Base-by-base conservation (phyloP, 495 filamentous ascomycete species). In the Aspergillus sclerotioniger region DNA sequence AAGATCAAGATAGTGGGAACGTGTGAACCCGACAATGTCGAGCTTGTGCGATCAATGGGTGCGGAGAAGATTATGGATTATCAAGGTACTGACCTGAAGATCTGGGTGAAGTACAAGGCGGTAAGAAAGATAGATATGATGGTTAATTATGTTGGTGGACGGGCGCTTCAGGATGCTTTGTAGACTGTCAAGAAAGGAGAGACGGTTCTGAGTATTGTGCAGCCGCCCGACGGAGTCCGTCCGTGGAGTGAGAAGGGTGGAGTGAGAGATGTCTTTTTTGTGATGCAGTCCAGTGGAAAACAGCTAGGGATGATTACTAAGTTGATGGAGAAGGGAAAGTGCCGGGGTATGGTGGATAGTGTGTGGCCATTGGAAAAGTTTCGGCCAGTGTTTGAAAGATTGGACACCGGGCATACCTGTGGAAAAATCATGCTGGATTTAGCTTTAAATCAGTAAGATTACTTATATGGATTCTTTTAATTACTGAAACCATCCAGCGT, bases 81-180 rank as follows among this genome's bases (percentile, higher is more conserved):
- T 62, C 62, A 58, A n/a, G 59, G 39, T 17, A 67, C 58, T 4
- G 62, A 61, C 31, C 15, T 82, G 29, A 60, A 54, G 35, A 59
- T 68, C 15, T 82, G 78, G 79, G 63, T 48, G n/a, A 60, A 62
- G 28, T 54, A 62, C 28, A 17, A 63, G 28, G 53, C 51, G 2
- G 50, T 21, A 15, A 61, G 57, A 29, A 67, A 69, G 52, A 77
- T 81, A 28, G 78, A 82, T 61, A 47, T 84, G 2, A 75, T 83
- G 16, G 56, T 85, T 57, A 82, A 86, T 63, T 76, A 69, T 56
- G 60, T 82, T 52, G 82, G 82, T 12, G 65, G 73, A 37, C 59
- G 69, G 64, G 66, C 75, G 8, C 64, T 84, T n/a, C 60, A 64
- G 32, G 73, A 74, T 63, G 73, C 74, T 1, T 84, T 80, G 81